Evolutionary conservation across 768 basidiomycete species (phyloP).

Genomic region (Coprinopsis strossmayeri): DNA sequence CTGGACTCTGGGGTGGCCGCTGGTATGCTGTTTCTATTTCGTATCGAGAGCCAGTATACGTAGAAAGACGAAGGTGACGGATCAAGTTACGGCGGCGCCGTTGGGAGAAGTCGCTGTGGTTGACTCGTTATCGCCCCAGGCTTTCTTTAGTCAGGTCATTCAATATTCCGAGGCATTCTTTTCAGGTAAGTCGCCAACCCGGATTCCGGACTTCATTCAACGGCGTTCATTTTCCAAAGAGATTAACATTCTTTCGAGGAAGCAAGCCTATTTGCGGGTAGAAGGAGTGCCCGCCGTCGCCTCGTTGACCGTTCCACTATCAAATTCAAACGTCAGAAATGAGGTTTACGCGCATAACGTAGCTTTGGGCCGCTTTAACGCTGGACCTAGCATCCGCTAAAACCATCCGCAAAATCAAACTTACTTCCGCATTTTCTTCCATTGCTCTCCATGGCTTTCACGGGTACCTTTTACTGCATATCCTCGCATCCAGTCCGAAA

Average conservation of each 20-base stretch:
- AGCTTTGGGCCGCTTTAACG: neutral
- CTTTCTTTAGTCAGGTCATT: neutral
- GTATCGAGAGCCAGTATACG: neutral
- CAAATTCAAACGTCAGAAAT: neutral
- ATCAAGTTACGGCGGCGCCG: conserved; percentile 3
- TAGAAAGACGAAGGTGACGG: conserved; percentile 1
- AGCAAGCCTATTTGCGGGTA: neutral
- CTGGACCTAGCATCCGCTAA: neutral
- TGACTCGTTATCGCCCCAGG: neutral
- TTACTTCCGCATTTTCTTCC: conserved; percentile 3
- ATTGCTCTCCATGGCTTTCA: neutral
- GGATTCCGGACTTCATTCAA: neutral
- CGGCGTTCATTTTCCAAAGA: neutral
- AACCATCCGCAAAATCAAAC: neutral
- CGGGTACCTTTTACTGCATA: too few species aligned
- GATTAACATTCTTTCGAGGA: neutral
- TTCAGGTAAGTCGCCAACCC: neutral
- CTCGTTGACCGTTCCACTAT: neutral
- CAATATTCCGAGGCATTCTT: neutral
- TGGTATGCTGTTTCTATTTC: too few species aligned
- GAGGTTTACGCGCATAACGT: neutral
- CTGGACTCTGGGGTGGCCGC: too few species aligned
- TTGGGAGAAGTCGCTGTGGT: conserved; percentile 1
- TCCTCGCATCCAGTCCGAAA: too few species aligned
- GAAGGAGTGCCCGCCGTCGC: too few species aligned